A percentile compares a stretch with the other conserved stretches of the same genome.
phyloP scores from a whole-genome alignment of 2,329 filamentous ascomycete genomes.

The Cercospora brassicicola region DNA sequence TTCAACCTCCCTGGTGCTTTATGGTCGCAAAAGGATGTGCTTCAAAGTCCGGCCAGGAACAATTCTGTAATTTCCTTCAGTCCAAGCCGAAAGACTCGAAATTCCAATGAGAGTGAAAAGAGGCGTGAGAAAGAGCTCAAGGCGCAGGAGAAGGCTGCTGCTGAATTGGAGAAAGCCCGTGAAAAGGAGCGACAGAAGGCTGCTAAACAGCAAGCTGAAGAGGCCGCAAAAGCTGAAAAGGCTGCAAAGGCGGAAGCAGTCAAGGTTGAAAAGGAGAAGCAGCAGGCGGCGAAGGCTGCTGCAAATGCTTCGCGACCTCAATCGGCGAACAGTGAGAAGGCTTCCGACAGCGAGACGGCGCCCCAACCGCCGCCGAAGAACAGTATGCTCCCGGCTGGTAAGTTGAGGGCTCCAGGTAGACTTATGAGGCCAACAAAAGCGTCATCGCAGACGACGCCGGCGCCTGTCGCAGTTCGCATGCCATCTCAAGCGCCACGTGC shows the following conservation, averaged over 20 bases:
- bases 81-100: slow-evolving; percentile 54
- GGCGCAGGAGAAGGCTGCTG: slow-evolving; percentile 61
- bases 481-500: slow-evolving; percentile 48
- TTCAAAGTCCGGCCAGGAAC: slow-evolving; percentile 28
- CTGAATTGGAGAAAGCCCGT: slow-evolving; percentile 66
- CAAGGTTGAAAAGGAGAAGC: slow-evolving; percentile 40
- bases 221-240: slow-evolving; percentile 40
- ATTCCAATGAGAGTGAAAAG: slow-evolving; percentile 62
- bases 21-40: slow-evolving; percentile 33
- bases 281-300: slow-evolving; percentile 21
- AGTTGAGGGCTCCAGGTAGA: slow-evolving; percentile 39
- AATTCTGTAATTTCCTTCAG: slow-evolving; percentile 34
- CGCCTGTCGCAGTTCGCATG: slow-evolving; percentile 70
- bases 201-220: slow-evolving; percentile 55
- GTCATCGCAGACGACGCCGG: slow-evolving; percentile 64
- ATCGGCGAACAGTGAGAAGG: slow-evolving; percentile 41
- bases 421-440: slow-evolving; percentile 46
- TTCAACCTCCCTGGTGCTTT: slow-evolving; percentile 40
- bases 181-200: slow-evolving; percentile 71
- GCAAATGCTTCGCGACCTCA: slow-evolving; percentile 28
- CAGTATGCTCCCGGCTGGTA: slow-evolving; percentile 44
- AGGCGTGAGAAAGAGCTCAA: slow-evolving; percentile 62
- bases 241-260: slow-evolving; percentile 41
- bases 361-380: slow-evolving; percentile 59
- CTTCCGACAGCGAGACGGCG: slow-evolving; percentile 55